phyloP scores from a whole-genome alignment of 2,329 filamentous ascomycete species.

The Triangularia setosa region DNA sequence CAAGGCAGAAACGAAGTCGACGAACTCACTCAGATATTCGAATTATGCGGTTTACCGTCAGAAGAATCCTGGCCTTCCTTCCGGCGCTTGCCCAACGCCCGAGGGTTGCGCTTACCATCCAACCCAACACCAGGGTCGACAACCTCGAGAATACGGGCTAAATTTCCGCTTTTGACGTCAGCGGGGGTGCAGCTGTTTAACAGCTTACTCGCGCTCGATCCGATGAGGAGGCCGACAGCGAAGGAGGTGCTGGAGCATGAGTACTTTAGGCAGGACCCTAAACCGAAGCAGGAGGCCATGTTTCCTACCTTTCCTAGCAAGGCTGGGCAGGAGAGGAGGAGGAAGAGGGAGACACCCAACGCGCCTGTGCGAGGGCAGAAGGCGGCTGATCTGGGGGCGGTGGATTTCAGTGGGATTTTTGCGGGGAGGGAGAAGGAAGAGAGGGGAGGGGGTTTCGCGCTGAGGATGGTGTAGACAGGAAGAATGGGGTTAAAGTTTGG shows the following conservation, averaged over 20 bases:
- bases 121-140: constrained; percentile 31
- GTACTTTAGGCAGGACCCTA: constrained; percentile 87
- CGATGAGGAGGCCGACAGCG: constrained; percentile 65
- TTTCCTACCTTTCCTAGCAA: constrained; percentile 97
- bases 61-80: constrained; percentile 83
- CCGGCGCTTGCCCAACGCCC: constrained; percentile 80
- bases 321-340: constrained; percentile 81
- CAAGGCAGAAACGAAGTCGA: constrained; percentile 92
- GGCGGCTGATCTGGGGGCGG: constrained; percentile 49
- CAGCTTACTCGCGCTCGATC: constrained; percentile 70
- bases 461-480: constrained; percentile 53
- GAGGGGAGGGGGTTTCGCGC: constrained; percentile 59
- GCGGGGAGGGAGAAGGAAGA: constrained; percentile 62
- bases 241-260: constrained; percentile 70
- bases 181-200: constrained; percentile 69
- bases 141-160: constrained; percentile 62
- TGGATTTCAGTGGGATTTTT: constrained; percentile 70
- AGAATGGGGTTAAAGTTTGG: too few relatives aligned
- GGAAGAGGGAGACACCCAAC: constrained; percentile 70
- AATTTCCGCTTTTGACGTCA: constrained; percentile 76
- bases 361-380: constrained; percentile 75
- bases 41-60: constrained; percentile 80
- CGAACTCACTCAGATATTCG: constrained; percentile 82
- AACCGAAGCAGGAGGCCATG: constrained; percentile 84
- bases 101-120: constrained; percentile 66